These are phyloP conservation scores for Takakia lepidozioides DNA, from an alignment of 225 moss, liverwort and hornwort genomes.

Conservation along the genomic window DNA sequence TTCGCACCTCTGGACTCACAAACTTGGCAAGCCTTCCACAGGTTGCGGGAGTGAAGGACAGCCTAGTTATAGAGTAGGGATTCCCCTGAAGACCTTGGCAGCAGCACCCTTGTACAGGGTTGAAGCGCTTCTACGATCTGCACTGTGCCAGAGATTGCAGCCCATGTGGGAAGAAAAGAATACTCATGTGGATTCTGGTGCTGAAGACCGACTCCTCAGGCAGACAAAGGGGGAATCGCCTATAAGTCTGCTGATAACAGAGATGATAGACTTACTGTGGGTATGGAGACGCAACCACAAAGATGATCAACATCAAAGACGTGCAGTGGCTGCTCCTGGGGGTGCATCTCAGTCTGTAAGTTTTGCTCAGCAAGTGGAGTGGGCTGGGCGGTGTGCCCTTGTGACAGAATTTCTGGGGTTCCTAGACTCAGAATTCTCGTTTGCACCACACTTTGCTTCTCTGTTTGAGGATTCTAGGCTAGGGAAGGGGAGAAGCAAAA, in stretches of 20 bases:
- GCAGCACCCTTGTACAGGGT: conserved; percentile 35
- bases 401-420: conserved; percentile 68
- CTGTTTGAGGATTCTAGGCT: conserved; percentile 31
- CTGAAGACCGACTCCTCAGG: too few species aligned
- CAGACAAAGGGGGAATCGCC: too few species aligned
- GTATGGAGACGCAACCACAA: conserved; percentile 15
- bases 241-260: conserved; percentile 13
- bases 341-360: conserved; percentile 16
- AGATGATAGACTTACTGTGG: conserved; percentile 36
- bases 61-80: too few species aligned
- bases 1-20: too few species aligned
- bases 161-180: conserved; percentile 17
- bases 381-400: conserved; percentile 66
- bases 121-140: conserved; percentile 35
- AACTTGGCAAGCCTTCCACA: too few species aligned
- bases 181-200: too few species aligned
- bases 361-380: conserved; percentile 42
- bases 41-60: too few species aligned
- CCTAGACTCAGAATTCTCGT: conserved; percentile 69
- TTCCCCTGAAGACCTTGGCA: conserved; percentile 13
- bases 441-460: conserved; percentile 37
- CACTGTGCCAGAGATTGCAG: conserved; percentile 27
- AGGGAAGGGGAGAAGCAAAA: conserved; percentile 9
- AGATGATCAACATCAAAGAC: too few species aligned
- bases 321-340: too few species aligned